Conservation (phyloP, 345 rosid genomes). For the Eucalyptus marginata region DNA sequence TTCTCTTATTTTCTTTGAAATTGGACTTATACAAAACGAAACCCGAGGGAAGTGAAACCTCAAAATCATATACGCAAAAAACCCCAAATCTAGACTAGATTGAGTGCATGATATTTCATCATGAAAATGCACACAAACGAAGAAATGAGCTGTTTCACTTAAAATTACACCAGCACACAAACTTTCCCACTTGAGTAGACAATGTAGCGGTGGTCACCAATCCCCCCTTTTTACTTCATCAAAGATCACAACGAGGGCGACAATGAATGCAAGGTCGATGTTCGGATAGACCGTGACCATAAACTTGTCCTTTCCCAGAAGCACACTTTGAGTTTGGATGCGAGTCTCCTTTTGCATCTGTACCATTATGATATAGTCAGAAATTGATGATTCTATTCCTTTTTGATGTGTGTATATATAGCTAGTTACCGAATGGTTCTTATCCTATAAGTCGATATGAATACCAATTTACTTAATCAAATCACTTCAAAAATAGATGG, state of each 20-base stretch:
- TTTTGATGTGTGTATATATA: neutral
- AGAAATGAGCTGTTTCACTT: neutral
- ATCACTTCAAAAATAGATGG: neutral
- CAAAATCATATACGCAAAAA: neutral
- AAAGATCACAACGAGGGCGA: constrained; percentile 2
- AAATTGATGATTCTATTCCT: neutral
- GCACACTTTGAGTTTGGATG: neutral
- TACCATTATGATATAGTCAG: neutral
- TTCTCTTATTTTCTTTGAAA: neutral
- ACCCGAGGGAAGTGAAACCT: neutral
- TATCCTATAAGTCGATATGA: neutral
- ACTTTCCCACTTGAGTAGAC: neutral
- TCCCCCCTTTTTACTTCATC: neutral
- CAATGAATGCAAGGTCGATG: constrained; percentile 12
- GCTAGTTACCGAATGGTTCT: neutral
- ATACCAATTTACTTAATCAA: neutral
- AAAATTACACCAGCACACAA: neutral
- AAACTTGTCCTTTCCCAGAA: constrained; percentile 6
- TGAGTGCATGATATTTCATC: neutral
- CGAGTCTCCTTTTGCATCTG: constrained; percentile 10
- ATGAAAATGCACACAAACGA: neutral
- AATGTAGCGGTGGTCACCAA: neutral
- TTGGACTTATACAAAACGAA: too few relatives aligned
- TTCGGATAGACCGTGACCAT: constrained; percentile 8
- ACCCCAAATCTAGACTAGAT: neutral